Percentiles rank a stretch among this genome's conserved stretches.
phyloP scores from a whole-genome alignment of 2,329 filamentous ascomycete genomes.

The Apiospora aurea region DNA sequence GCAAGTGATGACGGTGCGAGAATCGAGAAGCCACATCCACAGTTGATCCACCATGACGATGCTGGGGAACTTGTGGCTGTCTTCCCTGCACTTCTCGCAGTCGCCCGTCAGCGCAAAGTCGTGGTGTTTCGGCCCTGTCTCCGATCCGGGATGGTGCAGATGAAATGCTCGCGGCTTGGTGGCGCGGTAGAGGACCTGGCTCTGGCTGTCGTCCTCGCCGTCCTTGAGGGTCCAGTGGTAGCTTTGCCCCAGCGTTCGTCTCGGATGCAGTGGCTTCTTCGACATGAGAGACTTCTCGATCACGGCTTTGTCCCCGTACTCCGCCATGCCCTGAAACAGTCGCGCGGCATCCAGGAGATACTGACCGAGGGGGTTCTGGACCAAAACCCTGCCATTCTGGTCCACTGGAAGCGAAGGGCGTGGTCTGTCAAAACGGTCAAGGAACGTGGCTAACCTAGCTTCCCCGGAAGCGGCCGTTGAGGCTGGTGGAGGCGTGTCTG shows the following conservation, averaged over 20 bases:
- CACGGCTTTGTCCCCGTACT: slow-evolving; percentile 44
- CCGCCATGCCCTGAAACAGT: slow-evolving; percentile 44
- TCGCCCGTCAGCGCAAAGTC: not conserved
- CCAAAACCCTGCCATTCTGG: slow-evolving; percentile 25
- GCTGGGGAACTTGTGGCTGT: slow-evolving; percentile 33
- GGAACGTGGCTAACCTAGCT: not conserved
- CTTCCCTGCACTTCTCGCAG: slow-evolving; percentile 31
- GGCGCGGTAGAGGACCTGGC: slow-evolving; percentile 51
- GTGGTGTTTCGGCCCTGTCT: slow-evolving; percentile 27
- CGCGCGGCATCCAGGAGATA: slow-evolving; percentile 37
- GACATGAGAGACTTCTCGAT: slow-evolving; percentile 43
- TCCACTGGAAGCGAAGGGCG: slow-evolving; percentile 13
- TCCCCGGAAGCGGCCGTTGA: not conserved
- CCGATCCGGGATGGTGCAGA: slow-evolving; percentile 26
- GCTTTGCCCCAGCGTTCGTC: slow-evolving; percentile 54
- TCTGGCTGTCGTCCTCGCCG: slow-evolving; percentile 48
- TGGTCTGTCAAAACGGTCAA: not conserved
- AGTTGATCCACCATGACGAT: slow-evolving; percentile 53
- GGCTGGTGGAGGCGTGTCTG: not conserved
- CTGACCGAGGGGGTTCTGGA: slow-evolving; percentile 35
- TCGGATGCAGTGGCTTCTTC: slow-evolving; percentile 48
- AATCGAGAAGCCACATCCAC: slow-evolving; percentile 52
- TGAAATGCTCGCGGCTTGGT: slow-evolving; percentile 34
- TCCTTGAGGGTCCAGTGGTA: slow-evolving; percentile 50
- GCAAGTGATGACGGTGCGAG: slow-evolving; percentile 46